Evolutionary conservation across 2,329 filamentous ascomycete species (phyloP).

Genomic region (Colletotrichum phormii): DNA sequence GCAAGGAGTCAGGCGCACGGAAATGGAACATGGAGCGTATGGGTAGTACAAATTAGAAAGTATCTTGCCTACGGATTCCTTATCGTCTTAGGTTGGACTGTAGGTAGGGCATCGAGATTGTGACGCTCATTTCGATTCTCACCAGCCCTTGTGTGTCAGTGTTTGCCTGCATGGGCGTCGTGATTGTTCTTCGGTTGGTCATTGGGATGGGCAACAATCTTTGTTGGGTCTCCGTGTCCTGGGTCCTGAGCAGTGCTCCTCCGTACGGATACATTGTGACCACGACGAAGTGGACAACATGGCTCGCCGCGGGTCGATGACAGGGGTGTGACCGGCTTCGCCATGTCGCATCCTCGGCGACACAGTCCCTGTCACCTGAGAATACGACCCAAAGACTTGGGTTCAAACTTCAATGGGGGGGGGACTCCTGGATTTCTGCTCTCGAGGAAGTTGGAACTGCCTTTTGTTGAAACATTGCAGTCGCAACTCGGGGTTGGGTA

Average conservation of each 20-base stretch:
- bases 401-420: not conserved
- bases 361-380: not conserved
- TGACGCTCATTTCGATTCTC: not conserved
- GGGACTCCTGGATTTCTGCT: not conserved
- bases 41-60: not conserved
- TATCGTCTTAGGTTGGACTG: not conserved
- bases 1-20: not conserved
- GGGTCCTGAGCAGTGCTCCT: too few relatives aligned
- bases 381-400: slow-evolving; percentile 26
- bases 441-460: not conserved
- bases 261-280: too few relatives aligned
- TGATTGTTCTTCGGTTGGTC: not conserved
- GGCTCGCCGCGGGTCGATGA: not conserved
- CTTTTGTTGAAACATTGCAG: not conserved
- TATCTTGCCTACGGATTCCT: too few relatives aligned
- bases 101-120: not conserved
- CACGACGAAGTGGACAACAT: not conserved
- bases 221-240: not conserved
- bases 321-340: slow-evolving; percentile 3
- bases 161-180: not conserved
- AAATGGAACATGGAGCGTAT: not conserved
- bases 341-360: slow-evolving; percentile 21
- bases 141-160: not conserved
- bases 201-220: not conserved
- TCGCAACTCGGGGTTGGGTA: not conserved